Conservation (phyloP, 176 grass and related monocot species). For the Cenchrus fungigraminus region DNA sequence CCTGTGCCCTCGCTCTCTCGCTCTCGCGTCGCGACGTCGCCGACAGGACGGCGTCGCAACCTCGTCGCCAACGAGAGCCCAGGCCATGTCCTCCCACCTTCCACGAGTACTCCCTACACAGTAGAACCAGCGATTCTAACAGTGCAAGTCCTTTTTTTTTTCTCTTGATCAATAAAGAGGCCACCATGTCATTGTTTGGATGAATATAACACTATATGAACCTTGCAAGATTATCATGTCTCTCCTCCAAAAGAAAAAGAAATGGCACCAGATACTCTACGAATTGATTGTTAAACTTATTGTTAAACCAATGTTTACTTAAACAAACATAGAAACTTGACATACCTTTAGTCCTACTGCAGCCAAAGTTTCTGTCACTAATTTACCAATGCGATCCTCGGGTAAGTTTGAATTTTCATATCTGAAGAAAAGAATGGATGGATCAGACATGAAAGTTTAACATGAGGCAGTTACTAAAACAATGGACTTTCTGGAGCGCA, state of each 20-base stretch:
- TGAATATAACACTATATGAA: background rate
- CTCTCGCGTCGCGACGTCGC: no score
- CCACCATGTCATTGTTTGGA: background rate
- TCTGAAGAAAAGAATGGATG: conserved; percentile 52
- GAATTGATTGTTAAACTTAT: background rate
- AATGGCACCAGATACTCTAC: background rate
- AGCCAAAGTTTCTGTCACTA: conserved; percentile 82
- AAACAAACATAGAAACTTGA: conserved; percentile 26
- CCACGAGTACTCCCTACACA: no score
- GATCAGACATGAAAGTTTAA: conserved; percentile 33
- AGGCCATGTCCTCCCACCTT: no score
- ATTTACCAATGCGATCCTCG: conserved; percentile 64
- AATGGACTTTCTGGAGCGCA: conserved; percentile 29
- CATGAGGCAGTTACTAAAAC: conserved; percentile 6
- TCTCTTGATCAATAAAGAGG: background rate
- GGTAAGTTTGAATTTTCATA: conserved; percentile 92
- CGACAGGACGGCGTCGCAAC: no score
- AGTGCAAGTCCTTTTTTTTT: background rate
- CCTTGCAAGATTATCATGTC: background rate
- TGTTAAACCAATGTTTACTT: background rate
- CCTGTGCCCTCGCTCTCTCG: no score
- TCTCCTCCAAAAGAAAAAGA: background rate
- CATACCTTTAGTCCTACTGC: conserved; percentile 93
- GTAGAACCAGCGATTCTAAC: no score
- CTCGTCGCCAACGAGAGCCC: no score